Evolutionary conservation across 208 protist genomes (phyloP).

Genomic region (Leishmania braziliensis): DNA sequence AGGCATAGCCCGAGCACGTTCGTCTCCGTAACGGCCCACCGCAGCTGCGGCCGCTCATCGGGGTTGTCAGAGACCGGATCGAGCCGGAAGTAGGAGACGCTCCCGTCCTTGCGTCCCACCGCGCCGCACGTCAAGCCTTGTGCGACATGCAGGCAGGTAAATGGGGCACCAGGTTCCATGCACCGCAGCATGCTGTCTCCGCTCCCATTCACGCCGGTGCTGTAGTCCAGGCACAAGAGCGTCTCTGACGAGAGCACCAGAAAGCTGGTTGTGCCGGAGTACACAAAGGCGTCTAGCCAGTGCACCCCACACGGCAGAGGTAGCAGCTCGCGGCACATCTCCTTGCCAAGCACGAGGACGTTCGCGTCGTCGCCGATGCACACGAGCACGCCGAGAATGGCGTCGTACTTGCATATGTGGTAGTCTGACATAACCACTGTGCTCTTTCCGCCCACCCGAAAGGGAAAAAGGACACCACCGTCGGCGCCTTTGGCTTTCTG

Average conservation of each 20-base stretch:
- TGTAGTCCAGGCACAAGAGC: slow-evolving; percentile 77
- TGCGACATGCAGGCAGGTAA: slow-evolving; percentile 74
- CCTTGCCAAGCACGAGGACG: slow-evolving; percentile 65
- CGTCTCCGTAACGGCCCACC: slow-evolving; percentile 55
- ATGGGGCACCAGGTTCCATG: slow-evolving; percentile 26
- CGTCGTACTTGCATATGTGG: slow-evolving; percentile 79
- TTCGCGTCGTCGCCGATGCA: slow-evolving; percentile 76
- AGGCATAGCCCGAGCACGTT: slow-evolving; percentile 60
- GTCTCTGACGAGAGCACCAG: slow-evolving; percentile 72
- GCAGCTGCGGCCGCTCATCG: slow-evolving; percentile 43
- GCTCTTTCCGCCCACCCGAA: slow-evolving; percentile 51
- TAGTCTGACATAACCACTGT: slow-evolving; percentile 79
- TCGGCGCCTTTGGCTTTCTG: not conserved
- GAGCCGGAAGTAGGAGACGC: slow-evolving; percentile 74
- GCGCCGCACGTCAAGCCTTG: slow-evolving; percentile 75
- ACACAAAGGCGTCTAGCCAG: slow-evolving; percentile 77
- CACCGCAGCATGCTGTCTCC: slow-evolving; percentile 43
- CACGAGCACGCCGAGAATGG: slow-evolving; percentile 69
- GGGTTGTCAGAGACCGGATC: slow-evolving; percentile 35
- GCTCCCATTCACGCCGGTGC: slow-evolving; percentile 16
- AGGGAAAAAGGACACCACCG: slow-evolving; percentile 25
- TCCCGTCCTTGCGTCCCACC: slow-evolving; percentile 66
- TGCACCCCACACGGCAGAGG: slow-evolving; percentile 53
- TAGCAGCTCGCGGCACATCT: slow-evolving; percentile 59
- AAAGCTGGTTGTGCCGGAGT: slow-evolving; percentile 77